Conservation (phyloP, 352 stramenopile genomes). For the Blastocystis sp. region DNA sequence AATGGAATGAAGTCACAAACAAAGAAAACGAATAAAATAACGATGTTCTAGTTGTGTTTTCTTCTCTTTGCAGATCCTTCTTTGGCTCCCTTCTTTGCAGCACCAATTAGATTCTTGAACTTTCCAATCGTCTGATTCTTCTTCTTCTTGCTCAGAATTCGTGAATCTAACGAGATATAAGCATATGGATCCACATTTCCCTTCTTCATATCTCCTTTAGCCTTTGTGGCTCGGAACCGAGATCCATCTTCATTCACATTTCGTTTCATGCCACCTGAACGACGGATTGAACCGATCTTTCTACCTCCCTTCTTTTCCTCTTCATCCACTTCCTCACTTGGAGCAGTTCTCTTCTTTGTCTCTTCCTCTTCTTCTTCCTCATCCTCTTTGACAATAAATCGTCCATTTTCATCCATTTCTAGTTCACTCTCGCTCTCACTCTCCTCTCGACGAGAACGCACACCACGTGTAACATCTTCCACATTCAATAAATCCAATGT, state of each 20-base stretch:
- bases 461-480: not conserved
- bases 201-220: conserved; percentile 57
- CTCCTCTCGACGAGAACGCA: not conserved
- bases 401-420: conserved; percentile 22
- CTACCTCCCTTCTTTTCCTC: not conserved
- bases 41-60: not conserved
- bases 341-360: not conserved
- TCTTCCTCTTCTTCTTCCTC: not conserved
- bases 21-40: conserved; percentile 14
- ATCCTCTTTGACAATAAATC: conserved; percentile 19
- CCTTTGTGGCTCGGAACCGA: not conserved
- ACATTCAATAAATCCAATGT: conserved; percentile 40
- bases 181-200: conserved; percentile 52
- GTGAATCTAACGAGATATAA: conserved; percentile 33
- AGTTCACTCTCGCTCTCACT: not conserved
- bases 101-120: conserved; percentile 60
- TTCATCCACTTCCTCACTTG: not conserved
- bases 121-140: conserved; percentile 48
- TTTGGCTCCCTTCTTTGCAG: conserved; percentile 30
- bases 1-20: not conserved
- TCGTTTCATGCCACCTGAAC: not conserved
- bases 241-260: conserved; percentile 13
- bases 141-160: conserved; percentile 60
- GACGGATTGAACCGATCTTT: not conserved
- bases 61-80: conserved; percentile 26